phyloP scores from a whole-genome alignment of 768 basidiomycete species.

The Lentinus brumalis region DNA sequence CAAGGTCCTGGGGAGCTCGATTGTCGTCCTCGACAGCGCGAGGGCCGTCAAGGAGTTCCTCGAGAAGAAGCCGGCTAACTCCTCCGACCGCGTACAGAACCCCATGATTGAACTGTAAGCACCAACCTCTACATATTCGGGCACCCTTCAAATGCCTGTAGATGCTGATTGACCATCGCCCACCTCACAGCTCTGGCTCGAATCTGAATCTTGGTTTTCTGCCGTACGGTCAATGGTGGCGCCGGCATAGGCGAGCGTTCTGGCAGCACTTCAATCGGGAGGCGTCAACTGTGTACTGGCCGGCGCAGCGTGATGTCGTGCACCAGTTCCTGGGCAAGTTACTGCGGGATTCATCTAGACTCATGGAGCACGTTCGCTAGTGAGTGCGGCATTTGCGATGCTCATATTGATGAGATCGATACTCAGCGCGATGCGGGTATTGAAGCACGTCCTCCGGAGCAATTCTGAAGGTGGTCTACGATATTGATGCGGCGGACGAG shows the following conservation, averaged over 20 bases:
- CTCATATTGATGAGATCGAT: too few relatives aligned
- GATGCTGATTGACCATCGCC: too few relatives aligned
- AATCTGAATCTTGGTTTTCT: slow-evolving; percentile 2
- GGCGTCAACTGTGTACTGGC: slow-evolving; percentile 1
- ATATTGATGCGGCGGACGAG: not conserved
- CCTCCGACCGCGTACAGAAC: too few relatives aligned
- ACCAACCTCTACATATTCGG: too few relatives aligned
- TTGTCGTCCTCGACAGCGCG: too few relatives aligned
- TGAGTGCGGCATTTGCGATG: not conserved
- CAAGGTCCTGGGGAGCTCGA: too few relatives aligned
- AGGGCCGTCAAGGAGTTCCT: too few relatives aligned
- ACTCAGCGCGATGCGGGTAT: too few relatives aligned
- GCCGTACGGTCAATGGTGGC: slow-evolving; percentile 22
- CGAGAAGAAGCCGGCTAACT: too few relatives aligned
- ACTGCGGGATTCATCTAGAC: not conserved
- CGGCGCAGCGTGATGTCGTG: not conserved
- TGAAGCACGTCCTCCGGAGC: not conserved
- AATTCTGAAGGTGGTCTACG: not conserved
- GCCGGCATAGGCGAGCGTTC: slow-evolving; percentile 19
- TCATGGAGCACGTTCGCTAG: not conserved
- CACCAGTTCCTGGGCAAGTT: not conserved
- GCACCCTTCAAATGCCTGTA: too few relatives aligned
- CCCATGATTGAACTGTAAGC: too few relatives aligned
- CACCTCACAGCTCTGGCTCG: not conserved
- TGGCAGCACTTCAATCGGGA: slow-evolving; percentile 21